phyloP scores from a whole-genome alignment of 2,329 filamentous ascomycete genomes.

The Sporothrix luriei region DNA sequence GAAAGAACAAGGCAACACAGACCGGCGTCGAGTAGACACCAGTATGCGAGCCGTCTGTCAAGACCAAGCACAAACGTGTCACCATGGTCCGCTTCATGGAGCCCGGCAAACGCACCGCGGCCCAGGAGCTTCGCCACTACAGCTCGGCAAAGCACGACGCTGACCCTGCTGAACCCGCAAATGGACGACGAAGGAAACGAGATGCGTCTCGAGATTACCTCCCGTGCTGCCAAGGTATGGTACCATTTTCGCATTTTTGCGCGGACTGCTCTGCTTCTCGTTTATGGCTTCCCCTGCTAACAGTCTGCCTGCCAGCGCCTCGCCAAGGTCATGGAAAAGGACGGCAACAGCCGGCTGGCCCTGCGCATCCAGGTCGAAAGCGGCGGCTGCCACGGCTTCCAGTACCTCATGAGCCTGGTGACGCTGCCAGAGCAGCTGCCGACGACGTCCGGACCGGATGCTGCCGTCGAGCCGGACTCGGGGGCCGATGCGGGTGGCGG shows the following conservation, averaged over 20 bases:
- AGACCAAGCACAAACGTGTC: neutral
- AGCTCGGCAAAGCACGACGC: conserved; percentile 47
- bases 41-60: neutral
- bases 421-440: conserved; percentile 53
- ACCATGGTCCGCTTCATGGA: neutral
- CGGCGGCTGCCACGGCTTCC: conserved; percentile 96
- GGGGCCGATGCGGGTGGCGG: conserved; percentile 36
- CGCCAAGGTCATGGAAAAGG: conserved; percentile 71
- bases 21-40: neutral
- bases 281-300: neutral
- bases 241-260: neutral
- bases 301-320: conserved; percentile 60
- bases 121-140: conserved; percentile 46
- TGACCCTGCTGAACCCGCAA: conserved; percentile 68
- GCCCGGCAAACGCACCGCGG: neutral
- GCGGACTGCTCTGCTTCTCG: no score
- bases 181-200: conserved; percentile 81
- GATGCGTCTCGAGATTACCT: conserved; percentile 80
- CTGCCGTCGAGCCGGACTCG: conserved; percentile 19
- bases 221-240: conserved; percentile 74
- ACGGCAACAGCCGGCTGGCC: conserved; percentile 75
- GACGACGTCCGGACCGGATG: neutral
- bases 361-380: conserved; percentile 91
- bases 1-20: neutral
- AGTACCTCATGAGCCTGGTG: conserved; percentile 90